Percentiles rank a stretch among this genome's conserved stretches.
These are phyloP conservation scores for Solanum lycopersicoides DNA, from an alignment of 257 asterid genomes.

Conservation along the genomic window DNA sequence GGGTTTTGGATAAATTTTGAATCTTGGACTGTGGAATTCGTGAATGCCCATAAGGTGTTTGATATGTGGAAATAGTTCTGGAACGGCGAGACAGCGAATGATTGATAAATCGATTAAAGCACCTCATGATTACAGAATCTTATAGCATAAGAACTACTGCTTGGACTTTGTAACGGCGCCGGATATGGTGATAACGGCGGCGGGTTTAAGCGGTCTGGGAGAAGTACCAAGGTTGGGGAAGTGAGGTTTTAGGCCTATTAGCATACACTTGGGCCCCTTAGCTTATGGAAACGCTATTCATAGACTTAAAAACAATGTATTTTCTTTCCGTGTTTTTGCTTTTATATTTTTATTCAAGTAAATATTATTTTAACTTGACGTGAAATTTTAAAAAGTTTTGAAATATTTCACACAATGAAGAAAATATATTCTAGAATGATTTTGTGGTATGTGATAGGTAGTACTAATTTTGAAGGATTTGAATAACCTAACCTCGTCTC, in stretches of 20 bases:
- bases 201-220: neutral
- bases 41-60: neutral
- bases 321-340: neutral
- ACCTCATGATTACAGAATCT: neutral
- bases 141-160: neutral
- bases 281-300: neutral
- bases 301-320: neutral
- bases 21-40: neutral
- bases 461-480: neutral
- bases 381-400: too few relatives aligned
- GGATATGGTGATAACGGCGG: neutral
- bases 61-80: constrained; percentile 9
- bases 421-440: neutral
- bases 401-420: too few relatives aligned
- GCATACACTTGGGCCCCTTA: neutral
- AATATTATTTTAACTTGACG: neutral
- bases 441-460: neutral
- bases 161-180: neutral
- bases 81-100: constrained; percentile 18
- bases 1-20: neutral
- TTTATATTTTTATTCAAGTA: neutral
- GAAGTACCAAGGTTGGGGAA: neutral
- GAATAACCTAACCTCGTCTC: neutral
- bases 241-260: neutral
- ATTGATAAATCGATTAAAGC: neutral